phyloP scores from a whole-genome alignment of 768 basidiomycete genomes.

The Lentinula detonsa region DNA sequence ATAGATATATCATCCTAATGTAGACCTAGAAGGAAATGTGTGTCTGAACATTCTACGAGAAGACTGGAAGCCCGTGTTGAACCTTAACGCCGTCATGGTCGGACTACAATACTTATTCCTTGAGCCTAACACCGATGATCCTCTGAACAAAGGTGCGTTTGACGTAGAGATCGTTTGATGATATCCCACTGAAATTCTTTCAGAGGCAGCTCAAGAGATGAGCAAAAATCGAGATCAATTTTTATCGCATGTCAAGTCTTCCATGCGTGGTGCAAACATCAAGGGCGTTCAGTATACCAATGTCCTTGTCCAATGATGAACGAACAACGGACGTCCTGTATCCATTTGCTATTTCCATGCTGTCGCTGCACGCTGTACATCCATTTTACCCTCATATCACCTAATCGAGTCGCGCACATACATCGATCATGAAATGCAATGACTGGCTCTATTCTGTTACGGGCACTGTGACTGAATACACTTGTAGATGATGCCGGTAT shows the following conservation, averaged over 20 bases:
- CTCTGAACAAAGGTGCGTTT: slow-evolving; percentile 90
- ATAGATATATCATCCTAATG: slow-evolving; percentile 98
- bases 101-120: slow-evolving; percentile 97
- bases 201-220: slow-evolving; percentile 96
- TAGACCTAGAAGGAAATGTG: slow-evolving; percentile 97
- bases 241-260: slow-evolving; percentile 74
- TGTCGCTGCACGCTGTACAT: not conserved
- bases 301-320: slow-evolving; percentile 42
- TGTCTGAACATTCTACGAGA: slow-evolving; percentile 98
- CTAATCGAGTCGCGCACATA: slow-evolving; percentile 10
- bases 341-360: slow-evolving; percentile 8
- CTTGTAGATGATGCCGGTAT: not conserved
- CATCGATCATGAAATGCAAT: slow-evolving; percentile 11
- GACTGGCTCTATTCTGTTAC: not conserved
- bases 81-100: slow-evolving; percentile 97
- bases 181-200: not conserved
- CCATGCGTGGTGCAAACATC: slow-evolving; percentile 79
- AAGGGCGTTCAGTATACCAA: slow-evolving; percentile 77
- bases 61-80: slow-evolving; percentile 99
- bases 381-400: not conserved
- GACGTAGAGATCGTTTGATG: not conserved
- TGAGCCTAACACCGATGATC: slow-evolving; percentile 98
- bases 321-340: slow-evolving; percentile 3
- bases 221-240: slow-evolving; percentile 85
- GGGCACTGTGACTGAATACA: slow-evolving; percentile 2